A percentile compares a stretch with the other conserved stretches of the same genome.
Conservation (phyloP, 148 eudicot species). For the Limonium bicolor region DNA sequence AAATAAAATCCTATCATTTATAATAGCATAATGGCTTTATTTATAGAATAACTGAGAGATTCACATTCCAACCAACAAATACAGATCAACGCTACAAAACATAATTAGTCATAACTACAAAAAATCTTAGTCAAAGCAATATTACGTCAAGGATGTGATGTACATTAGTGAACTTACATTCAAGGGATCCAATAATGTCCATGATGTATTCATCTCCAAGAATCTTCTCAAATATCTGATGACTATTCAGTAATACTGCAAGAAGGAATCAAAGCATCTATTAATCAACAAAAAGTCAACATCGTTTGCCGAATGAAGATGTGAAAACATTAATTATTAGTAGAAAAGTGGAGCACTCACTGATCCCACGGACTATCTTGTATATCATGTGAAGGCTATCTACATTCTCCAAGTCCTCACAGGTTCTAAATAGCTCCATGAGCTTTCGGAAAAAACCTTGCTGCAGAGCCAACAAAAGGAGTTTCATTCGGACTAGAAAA, state of each 20-base stretch:
- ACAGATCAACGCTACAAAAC: too few species aligned
- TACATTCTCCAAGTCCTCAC: constrained; percentile 76
- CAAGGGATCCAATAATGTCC: constrained; percentile 84
- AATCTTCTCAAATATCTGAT: constrained; percentile 70
- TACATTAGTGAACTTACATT: constrained; percentile 70
- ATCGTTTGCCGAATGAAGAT: neutral
- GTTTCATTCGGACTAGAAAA: neutral
- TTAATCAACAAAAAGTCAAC: constrained; percentile 1
- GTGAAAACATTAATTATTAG: neutral
- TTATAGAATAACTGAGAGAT: too few species aligned
- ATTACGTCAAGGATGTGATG: too few species aligned
- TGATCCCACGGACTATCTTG: constrained; percentile 75
- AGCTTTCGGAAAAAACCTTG: constrained; percentile 81
- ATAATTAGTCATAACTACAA: too few species aligned
- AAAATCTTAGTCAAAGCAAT: too few species aligned
- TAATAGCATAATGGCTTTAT: too few species aligned
- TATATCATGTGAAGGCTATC: constrained; percentile 76
- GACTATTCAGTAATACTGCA: constrained; percentile 88
- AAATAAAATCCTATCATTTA: too few species aligned
- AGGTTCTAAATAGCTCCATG: constrained; percentile 63
- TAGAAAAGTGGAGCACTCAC: constrained; percentile 24
- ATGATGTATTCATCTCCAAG: constrained; percentile 77
- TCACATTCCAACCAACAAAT: too few species aligned
- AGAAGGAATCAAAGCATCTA: constrained; percentile 5
- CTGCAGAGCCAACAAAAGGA: constrained; percentile 21